Conservation (phyloP, 225 moss, liverwort and hornwort genomes). For the Straminergon stramineum region DNA sequence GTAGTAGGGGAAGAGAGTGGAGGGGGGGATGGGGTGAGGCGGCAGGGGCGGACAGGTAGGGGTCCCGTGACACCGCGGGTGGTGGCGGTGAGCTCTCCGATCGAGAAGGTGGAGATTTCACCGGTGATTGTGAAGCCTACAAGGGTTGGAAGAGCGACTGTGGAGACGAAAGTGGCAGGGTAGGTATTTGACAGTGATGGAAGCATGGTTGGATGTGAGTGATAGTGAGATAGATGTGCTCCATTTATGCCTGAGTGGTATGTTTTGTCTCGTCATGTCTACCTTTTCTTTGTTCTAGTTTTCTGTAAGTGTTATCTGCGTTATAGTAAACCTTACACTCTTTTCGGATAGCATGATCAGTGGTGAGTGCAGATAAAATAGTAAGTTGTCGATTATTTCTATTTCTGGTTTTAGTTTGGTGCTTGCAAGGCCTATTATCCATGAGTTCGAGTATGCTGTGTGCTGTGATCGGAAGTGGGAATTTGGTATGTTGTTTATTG, state of each 20-base stretch:
- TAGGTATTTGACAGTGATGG: neutral
- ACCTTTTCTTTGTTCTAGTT: neutral
- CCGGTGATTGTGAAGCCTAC: constrained; percentile 61
- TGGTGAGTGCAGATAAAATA: neutral
- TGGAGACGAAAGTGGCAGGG: constrained; percentile 41
- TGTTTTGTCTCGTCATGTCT: neutral
- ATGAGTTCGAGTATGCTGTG: neutral
- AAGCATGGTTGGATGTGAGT: neutral
- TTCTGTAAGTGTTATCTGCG: neutral
- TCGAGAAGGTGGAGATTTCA: constrained; percentile 55
- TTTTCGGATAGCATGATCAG: neutral
- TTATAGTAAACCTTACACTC: neutral
- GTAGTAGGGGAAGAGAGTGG: constrained; percentile 62
- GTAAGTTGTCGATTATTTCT: neutral
- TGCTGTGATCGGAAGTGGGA: neutral
- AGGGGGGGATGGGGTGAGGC: constrained; percentile 78
- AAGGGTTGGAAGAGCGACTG: constrained; percentile 53
- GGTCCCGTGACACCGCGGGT: constrained; percentile 65
- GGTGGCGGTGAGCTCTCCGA: constrained; percentile 35
- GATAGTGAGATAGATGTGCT: neutral
- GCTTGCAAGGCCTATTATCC: neutral
- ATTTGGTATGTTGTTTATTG: neutral
- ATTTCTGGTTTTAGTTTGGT: neutral
- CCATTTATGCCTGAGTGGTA: neutral
- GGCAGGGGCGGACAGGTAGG: constrained; percentile 93